Percentiles rank a stretch among this genome's conserved stretches.
Conservation (phyloP, 2,329 filamentous ascomycete genomes). For the Dactylellina parvicollis region DNA sequence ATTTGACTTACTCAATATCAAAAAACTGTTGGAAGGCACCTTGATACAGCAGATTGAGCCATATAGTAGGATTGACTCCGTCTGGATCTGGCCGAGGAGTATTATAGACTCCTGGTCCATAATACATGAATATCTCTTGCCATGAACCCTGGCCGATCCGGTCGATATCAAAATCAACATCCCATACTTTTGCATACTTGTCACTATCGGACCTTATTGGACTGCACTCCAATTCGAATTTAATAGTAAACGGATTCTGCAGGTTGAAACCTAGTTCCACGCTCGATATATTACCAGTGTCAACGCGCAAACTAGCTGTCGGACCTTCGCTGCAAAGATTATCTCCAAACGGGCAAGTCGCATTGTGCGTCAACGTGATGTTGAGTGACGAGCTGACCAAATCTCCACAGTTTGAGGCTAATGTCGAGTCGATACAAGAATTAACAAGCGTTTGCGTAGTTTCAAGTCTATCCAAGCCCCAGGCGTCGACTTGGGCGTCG, state of each 20-base stretch:
- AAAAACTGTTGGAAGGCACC: too few species aligned
- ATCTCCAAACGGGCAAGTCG: constrained; percentile 21
- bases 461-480: constrained; percentile 1
- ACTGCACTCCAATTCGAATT: constrained; percentile 11
- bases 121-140: constrained; percentile 1
- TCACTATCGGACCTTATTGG: background rate
- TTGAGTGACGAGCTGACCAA: constrained; percentile 2
- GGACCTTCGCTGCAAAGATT: constrained; percentile 6
- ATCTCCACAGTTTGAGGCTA: background rate
- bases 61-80: too few species aligned
- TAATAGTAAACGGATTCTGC: constrained; percentile 18
- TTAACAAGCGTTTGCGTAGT: constrained; percentile 5
- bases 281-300: constrained; percentile 21
- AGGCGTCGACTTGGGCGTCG: too few species aligned
- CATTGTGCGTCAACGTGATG: constrained; percentile 16
- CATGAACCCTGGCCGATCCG: background rate
- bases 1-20: too few species aligned
- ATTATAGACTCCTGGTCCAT: too few species aligned
- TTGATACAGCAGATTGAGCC: too few species aligned
- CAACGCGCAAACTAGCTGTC: background rate
- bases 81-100: too few species aligned
- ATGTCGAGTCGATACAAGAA: constrained; percentile 1
- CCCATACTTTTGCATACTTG: too few species aligned
- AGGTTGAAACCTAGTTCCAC: constrained; percentile 20
- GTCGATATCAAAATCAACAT: too few species aligned